A percentile compares a stretch with the other conserved stretches of the same genome.
Conservation (phyloP, 768 basidiomycete species). For the Leucogyrophana mollusca region DNA sequence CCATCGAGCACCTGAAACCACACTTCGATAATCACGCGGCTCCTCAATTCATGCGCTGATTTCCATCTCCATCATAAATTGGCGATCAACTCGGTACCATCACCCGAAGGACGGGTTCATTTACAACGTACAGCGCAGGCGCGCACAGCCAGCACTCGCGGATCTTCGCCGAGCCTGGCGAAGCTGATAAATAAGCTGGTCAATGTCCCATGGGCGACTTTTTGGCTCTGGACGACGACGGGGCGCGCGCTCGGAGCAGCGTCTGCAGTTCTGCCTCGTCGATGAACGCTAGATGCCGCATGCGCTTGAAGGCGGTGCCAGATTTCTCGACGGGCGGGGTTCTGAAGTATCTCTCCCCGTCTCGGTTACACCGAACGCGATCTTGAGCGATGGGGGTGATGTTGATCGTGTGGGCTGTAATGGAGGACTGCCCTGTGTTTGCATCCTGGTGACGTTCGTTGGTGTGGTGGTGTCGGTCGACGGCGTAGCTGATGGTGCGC, state of each 20-base stretch:
- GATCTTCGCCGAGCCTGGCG: conserved; percentile 84
- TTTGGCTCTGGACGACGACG: neutral
- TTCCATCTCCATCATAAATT: conserved; percentile 41
- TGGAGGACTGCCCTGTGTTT: neutral
- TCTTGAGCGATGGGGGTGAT: conserved; percentile 9
- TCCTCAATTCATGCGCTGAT: too few species aligned
- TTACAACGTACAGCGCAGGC: conserved; percentile 65
- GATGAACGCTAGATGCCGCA: neutral
- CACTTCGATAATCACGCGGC: too few species aligned
- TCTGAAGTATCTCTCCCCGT: conserved; percentile 15
- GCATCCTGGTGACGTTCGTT: too few species aligned
- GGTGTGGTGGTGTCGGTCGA: too few species aligned
- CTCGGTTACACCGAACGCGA: conserved; percentile 15
- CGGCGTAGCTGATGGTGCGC: too few species aligned
- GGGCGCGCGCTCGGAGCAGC: neutral
- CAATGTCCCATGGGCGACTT: neutral
- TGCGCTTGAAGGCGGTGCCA: conserved; percentile 7
- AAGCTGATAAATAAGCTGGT: conserved; percentile 42
- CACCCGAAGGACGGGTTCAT: conserved; percentile 2
- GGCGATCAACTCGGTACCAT: conserved; percentile 5
- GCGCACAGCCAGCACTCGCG: conserved; percentile 70
- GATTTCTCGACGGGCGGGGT: conserved; percentile 7
- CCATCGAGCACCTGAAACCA: too few species aligned
- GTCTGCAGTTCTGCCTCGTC: conserved; percentile 2
- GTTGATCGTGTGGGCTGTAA: conserved; percentile 1